A percentile compares a stretch with the other conserved stretches of the same genome.
Evolutionary conservation across 139 green algal species (phyloP).

Genomic region (Astrephomene gubernaculifera): DNA sequence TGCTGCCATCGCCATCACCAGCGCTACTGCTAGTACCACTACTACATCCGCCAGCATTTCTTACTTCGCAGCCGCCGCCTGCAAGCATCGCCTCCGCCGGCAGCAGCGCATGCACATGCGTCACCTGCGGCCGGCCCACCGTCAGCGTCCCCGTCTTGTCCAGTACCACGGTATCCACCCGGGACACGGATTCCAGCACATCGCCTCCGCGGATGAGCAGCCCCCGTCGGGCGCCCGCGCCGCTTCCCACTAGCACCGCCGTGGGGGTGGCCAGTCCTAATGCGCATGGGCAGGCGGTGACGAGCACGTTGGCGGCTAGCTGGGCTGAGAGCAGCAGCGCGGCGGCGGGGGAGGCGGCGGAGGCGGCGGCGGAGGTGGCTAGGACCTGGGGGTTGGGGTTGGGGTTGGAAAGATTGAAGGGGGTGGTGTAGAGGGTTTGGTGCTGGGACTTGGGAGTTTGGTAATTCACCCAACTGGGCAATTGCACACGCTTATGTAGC

Average conservation of each 20-base stretch:
- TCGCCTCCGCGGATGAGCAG: slow-evolving; percentile 91
- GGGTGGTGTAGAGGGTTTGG: too few relatives aligned
- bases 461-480: too few relatives aligned
- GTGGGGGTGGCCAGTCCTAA: slow-evolving; percentile 94
- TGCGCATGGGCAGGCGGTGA: slow-evolving; percentile 95
- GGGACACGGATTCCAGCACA: slow-evolving; percentile 75
- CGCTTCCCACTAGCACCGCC: slow-evolving; percentile 92
- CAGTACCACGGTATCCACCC: slow-evolving; percentile 89
- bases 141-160: slow-evolving; percentile 98
- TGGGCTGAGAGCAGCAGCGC: slow-evolving; percentile 79
- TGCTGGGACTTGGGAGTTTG: too few relatives aligned
- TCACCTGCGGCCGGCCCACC: slow-evolving; percentile 78
- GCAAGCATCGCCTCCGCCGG: neutral
- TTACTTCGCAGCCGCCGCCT: too few relatives aligned
- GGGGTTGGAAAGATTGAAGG: too few relatives aligned
- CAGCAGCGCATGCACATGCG: slow-evolving; percentile 26
- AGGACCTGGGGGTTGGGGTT: slow-evolving; percentile 51
- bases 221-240: slow-evolving; percentile 77
- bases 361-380: slow-evolving; percentile 30
- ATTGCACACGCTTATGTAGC: too few relatives aligned
- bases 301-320: slow-evolving; percentile 93
- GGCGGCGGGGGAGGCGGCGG: slow-evolving; percentile 30
- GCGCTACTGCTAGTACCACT: too few relatives aligned
- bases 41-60: too few relatives aligned
- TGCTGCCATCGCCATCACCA: neutral